These are phyloP conservation scores for Candida pseudofarinosa DNA, from an alignment of 805 yeast genomes.

Conservation along the genomic window DNA sequence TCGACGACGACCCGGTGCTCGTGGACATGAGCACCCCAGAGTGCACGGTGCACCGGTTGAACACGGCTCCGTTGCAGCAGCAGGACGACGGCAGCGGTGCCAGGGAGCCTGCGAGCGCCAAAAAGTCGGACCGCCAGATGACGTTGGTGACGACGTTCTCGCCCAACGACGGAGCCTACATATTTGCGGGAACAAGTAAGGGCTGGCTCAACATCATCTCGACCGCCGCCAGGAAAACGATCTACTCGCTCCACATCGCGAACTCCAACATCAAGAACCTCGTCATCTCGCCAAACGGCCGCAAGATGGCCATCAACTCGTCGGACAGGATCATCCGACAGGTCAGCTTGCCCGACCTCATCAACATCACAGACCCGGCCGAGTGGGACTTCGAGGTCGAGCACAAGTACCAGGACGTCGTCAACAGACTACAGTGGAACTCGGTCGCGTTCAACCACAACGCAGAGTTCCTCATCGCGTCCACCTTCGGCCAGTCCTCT, in stretches of 20 bases:
- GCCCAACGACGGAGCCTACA: slow-evolving; percentile 46
- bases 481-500: slow-evolving; percentile 76
- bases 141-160: slow-evolving; percentile 51
- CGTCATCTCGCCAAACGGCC: slow-evolving; percentile 52
- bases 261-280: slow-evolving; percentile 69
- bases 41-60: slow-evolving; percentile 13
- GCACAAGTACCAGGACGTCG: slow-evolving; percentile 86
- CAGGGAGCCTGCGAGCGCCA: slow-evolving; percentile 9
- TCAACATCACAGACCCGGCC: slow-evolving; percentile 23
- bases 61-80: slow-evolving; percentile 13
- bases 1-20: slow-evolving; percentile 56
- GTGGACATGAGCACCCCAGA: slow-evolving; percentile 37
- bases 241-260: slow-evolving; percentile 55
- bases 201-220: slow-evolving; percentile 64
- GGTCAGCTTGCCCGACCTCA: slow-evolving; percentile 43
- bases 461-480: slow-evolving; percentile 81
- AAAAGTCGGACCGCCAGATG: slow-evolving; percentile 31
- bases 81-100: slow-evolving; percentile 10
- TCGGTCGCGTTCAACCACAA: slow-evolving; percentile 68
- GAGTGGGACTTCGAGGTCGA: slow-evolving; percentile 60
- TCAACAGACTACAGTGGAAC: slow-evolving; percentile 86
- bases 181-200: slow-evolving; percentile 74
- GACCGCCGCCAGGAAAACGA: slow-evolving; percentile 24
- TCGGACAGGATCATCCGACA: slow-evolving; percentile 75
- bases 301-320: slow-evolving; percentile 67